A percentile compares a stretch with the other conserved stretches of the same genome.
Evolutionary conservation across 2,329 filamentous ascomycete species (phyloP).

Genomic region (Phyllosticta citribraziliensis): DNA sequence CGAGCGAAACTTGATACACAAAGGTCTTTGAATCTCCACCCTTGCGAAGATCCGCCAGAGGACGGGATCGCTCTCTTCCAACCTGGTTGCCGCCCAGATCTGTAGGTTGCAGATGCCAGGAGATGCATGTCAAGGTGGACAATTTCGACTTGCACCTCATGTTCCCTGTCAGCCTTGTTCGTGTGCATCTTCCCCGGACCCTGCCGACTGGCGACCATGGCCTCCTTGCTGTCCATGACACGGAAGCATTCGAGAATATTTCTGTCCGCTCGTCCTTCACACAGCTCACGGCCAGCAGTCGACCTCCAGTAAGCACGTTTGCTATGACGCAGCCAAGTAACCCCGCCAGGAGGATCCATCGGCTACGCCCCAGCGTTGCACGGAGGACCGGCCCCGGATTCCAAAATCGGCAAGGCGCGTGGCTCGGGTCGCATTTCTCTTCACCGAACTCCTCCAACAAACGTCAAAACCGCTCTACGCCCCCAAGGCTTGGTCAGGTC

Average conservation of each 20-base stretch:
- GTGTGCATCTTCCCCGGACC: neutral
- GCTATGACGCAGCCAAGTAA: conserved; percentile 4
- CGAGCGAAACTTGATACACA: neutral
- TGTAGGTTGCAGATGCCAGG: neutral
- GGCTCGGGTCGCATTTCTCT: neutral
- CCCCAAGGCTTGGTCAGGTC: neutral
- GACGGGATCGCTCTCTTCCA: neutral
- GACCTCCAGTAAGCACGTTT: neutral
- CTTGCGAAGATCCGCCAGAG: neutral
- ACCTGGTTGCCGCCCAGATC: neutral
- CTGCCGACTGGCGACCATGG: neutral
- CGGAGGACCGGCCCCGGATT: conserved; percentile 8
- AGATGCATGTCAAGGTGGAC: neutral
- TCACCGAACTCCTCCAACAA: conserved; percentile 1
- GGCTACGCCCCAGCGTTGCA: conserved; percentile 8
- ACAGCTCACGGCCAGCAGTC: neutral
- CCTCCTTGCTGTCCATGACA: neutral
- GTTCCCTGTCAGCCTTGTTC: neutral
- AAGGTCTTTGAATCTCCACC: neutral
- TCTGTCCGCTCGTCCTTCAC: neutral
- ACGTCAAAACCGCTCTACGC: neutral
- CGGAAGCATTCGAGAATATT: neutral
- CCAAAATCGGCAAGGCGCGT: conserved; percentile 3
- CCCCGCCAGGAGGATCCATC: conserved; percentile 2
- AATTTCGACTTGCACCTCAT: neutral